phyloP scores from a whole-genome alignment of 2,329 filamentous ascomycete genomes.

The Penicillium expansum region DNA sequence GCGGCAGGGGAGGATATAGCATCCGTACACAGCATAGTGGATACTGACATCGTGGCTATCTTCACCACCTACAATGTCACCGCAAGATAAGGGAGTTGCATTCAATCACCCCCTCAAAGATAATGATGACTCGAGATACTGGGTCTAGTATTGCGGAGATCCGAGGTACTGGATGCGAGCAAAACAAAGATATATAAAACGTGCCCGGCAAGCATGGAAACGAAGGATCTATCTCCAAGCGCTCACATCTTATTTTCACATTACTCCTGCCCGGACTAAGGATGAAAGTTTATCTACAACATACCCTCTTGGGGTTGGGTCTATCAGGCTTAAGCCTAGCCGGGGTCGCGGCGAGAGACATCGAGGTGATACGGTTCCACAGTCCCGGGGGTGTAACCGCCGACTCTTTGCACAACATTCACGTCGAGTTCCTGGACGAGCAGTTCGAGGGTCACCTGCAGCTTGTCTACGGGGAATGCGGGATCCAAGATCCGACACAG shows the following conservation, averaged over 20 bases:
- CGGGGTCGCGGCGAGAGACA: constrained; percentile 1
- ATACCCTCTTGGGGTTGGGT: constrained; percentile 8
- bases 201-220: neutral
- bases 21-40: neutral
- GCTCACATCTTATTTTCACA: neutral
- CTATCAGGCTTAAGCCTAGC: constrained; percentile 6
- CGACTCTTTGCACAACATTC: constrained; percentile 50
- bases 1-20: neutral
- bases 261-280: neutral
- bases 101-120: neutral
- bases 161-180: neutral
- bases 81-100: neutral
- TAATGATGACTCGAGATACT: neutral
- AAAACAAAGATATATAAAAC: neutral
- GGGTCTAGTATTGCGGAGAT: neutral
- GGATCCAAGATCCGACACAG: constrained; percentile 33
- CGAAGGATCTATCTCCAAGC: neutral
- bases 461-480: constrained; percentile 48
- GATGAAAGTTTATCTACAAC: constrained; percentile 7
- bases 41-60: neutral
- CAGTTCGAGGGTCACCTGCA: constrained; percentile 46
- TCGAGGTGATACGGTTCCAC: constrained; percentile 25
- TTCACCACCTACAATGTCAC: neutral
- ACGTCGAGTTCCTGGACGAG: constrained; percentile 43
- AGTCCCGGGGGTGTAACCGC: constrained; percentile 35